Percentiles rank a stretch among this genome's conserved stretches.
Conservation (phyloP, 1,139 yeast genomes). For the Martiniozyma asiatica region DNA sequence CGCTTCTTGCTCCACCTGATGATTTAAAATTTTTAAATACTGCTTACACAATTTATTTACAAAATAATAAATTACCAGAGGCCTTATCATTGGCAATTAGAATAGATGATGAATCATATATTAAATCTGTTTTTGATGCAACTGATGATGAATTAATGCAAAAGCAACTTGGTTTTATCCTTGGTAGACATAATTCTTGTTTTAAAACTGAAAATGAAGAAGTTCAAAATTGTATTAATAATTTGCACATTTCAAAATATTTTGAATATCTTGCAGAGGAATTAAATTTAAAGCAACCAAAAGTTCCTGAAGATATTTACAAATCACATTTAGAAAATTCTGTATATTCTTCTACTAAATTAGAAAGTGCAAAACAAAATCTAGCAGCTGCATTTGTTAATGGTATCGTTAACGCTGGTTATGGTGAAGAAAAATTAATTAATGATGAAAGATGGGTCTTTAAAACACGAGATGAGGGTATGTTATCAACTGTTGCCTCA, state of each 20-base stretch:
- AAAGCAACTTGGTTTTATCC: constrained; percentile 82
- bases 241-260: constrained; percentile 67
- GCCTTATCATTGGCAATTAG: constrained; percentile 85
- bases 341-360: constrained; percentile 41
- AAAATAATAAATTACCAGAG: constrained; percentile 74
- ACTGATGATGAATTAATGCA: constrained; percentile 64
- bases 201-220: constrained; percentile 58
- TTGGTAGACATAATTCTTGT: constrained; percentile 80
- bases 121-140: constrained; percentile 64
- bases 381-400: constrained; percentile 93
- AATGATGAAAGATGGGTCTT: constrained; percentile 73
- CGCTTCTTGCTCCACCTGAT: constrained; percentile 90
- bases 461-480: constrained; percentile 85
- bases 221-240: constrained; percentile 79
- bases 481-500: constrained; percentile 90
- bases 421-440: constrained; percentile 72
- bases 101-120: constrained; percentile 70
- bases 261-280: constrained; percentile 75
- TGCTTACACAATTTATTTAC: constrained; percentile 77
- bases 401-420: constrained; percentile 84
- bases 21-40: constrained; percentile 78
- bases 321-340: constrained; percentile 69
- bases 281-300: constrained; percentile 77
- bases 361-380: constrained; percentile 92
- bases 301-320: constrained; percentile 90